Evolutionary conservation across 139 green algal genomes (phyloP).

Genomic region (Micractinium conductrix): DNA sequence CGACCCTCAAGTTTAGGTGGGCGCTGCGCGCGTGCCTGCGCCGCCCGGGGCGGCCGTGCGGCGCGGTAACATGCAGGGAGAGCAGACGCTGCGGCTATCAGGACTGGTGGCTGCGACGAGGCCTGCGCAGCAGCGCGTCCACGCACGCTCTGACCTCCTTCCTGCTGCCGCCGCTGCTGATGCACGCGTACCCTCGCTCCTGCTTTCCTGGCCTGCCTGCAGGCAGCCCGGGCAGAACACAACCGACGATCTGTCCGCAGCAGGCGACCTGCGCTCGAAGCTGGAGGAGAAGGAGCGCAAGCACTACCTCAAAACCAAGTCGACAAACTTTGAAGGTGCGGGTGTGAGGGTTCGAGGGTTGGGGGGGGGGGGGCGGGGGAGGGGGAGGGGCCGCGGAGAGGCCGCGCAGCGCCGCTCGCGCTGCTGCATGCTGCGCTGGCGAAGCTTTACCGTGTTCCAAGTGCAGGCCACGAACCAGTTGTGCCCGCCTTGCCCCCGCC

Average conservation of each 20-base stretch:
- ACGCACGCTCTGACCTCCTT: not conserved
- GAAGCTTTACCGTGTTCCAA: not conserved
- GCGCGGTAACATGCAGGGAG: too few species aligned
- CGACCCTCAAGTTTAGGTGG: constrained; percentile 86
- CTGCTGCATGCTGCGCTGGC: not conserved
- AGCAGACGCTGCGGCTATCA: too few species aligned
- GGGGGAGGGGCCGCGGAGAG: too few species aligned
- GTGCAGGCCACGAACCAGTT: not conserved
- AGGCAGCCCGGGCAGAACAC: constrained; percentile 71
- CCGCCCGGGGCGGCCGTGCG: too few species aligned
- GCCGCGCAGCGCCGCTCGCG: not conserved
- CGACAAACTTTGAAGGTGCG: constrained; percentile 79
- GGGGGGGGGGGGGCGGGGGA: too few species aligned
- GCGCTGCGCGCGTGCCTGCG: not conserved
- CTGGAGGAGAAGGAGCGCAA: constrained; percentile 85
- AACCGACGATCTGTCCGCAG: constrained; percentile 52
- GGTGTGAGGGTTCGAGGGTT: not conserved
- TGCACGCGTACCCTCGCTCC: not conserved
- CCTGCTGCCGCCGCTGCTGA: not conserved
- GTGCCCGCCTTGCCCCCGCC: not conserved
- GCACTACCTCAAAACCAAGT: constrained; percentile 69
- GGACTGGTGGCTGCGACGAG: too few species aligned
- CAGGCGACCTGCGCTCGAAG: constrained; percentile 67
- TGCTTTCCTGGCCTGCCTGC: not conserved
- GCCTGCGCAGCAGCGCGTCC: too few species aligned